A percentile compares a stretch with the other conserved stretches of the same genome.
Evolutionary conservation across 2,329 filamentous ascomycete genomes (phyloP).

Genomic region (Chaetomiaceae sp.): DNA sequence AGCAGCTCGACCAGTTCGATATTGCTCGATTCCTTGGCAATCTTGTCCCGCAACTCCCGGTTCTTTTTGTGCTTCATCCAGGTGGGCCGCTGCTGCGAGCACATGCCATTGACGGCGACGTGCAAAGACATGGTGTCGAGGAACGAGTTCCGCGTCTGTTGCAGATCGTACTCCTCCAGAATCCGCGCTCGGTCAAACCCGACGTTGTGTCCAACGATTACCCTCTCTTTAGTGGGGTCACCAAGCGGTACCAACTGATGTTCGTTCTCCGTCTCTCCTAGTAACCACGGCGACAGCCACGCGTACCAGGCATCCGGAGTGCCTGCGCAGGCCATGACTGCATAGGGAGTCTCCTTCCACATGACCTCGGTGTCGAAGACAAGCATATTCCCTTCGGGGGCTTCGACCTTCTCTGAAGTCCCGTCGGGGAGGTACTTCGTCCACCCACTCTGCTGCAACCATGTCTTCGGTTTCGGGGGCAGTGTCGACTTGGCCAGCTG

Average conservation of each 20-base stretch:
- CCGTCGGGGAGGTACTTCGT: conserved; percentile 84
- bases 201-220: conserved; percentile 92
- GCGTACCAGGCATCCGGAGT: conserved; percentile 92
- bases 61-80: conserved; percentile 98
- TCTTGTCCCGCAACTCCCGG: conserved; percentile 74
- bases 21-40: conserved; percentile 66
- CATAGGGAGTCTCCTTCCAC: conserved; percentile 88
- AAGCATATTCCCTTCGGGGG: conserved; percentile 75
- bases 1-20: conserved; percentile 68
- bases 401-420: conserved; percentile 62
- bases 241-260: conserved; percentile 85
- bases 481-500: conserved; percentile 62
- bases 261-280: conserved; percentile 73
- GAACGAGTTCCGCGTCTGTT: conserved; percentile 80
- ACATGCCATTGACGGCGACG: conserved; percentile 98
- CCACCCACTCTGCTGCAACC: conserved; percentile 81
- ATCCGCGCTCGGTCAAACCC: conserved; percentile 90
- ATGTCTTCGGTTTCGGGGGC: conserved; percentile 60
- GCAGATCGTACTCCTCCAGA: conserved; percentile 80
- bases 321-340: conserved; percentile 93
- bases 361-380: conserved; percentile 96
- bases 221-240: conserved; percentile 64
- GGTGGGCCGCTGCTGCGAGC: conserved; percentile 87
- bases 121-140: conserved; percentile 98
- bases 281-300: conserved; percentile 93